Base-by-base conservation (phyloP, 208 protist genomes). In the Acanthamoeba healyi region DNA sequence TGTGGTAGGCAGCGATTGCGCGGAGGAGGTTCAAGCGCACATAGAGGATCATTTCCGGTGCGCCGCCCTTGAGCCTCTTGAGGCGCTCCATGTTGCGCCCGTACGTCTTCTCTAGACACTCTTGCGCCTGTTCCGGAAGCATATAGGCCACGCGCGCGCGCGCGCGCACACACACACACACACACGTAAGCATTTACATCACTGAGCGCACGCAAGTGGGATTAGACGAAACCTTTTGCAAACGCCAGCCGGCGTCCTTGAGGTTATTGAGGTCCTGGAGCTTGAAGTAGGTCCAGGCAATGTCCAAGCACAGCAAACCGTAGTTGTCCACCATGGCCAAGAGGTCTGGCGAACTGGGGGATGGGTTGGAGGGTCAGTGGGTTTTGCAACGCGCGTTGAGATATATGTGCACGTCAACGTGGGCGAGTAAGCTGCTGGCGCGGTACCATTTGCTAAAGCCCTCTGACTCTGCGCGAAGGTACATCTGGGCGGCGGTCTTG, bases 281-380 rank as follows among this genome's bases (percentile, higher is more conserved):
- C 51, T 74, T 38, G 40, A 92, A 74, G 61, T 92, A 92, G 49
- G 58, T 46, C 86, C 86, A 92, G 22, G 56, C 49, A 22, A 92
- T 92, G 86, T 92, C 86, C n/a, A 92, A 38, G 42, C 86, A 92
- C 36, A 92, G 56, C 56, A 65, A 24, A 19, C 86, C 86, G 15
- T 92, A 92, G 3, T 92, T 92, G 42, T 92, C 86, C 10, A 88
- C 79, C 42, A 63, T 63, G 17, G n/a, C 51, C 49, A 88, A n/a
- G 2, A 88, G 42, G 12, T 88, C 79, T 7, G 40, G 19, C 49
- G 79, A 88, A n/a, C 79, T 88, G 34, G 58, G 32, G 5, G 38
- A 26, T 2, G n/a, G 9, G 6, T 29, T 15, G 49, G 49, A 54
- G 6, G 9, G 7, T 36, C 61, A 70, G n/a, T n/a, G n/a, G n/a